phyloP scores from a whole-genome alignment of 164 flowering plant genomes.

The Sedum album region DNA sequence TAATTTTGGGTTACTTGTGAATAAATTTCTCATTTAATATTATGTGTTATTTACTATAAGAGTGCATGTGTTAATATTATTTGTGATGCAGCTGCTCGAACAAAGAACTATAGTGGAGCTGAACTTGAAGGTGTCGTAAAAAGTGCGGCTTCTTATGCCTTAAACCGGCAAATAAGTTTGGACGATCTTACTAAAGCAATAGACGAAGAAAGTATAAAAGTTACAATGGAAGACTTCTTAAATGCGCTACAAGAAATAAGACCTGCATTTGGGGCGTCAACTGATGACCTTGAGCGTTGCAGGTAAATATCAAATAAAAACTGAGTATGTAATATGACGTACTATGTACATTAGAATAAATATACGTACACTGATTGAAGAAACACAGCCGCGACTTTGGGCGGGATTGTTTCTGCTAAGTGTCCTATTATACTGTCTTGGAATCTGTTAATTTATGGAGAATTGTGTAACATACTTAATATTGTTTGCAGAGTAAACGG shows the following conservation, averaged over 20 bases:
- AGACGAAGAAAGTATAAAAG: slow-evolving; percentile 90
- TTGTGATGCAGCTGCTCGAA: slow-evolving; percentile 73
- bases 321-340: not conserved
- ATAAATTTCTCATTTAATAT: not conserved
- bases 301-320: slow-evolving; percentile 40
- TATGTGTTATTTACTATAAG: not conserved
- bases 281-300: slow-evolving; percentile 86
- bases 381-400: not conserved
- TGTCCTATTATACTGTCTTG: not conserved
- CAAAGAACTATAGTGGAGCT: slow-evolving; percentile 97
- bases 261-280: slow-evolving; percentile 99
- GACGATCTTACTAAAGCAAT: slow-evolving; percentile 92
- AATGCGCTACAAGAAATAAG: slow-evolving; percentile 69
- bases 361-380: not conserved
- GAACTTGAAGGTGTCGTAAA: slow-evolving; percentile 99
- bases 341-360: not conserved
- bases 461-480: too few relatives aligned
- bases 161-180: slow-evolving; percentile 76
- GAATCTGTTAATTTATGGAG: not conserved
- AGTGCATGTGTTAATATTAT: not conserved
- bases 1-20: not conserved
- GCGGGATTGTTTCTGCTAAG: not conserved
- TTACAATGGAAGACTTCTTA: slow-evolving; percentile 88
- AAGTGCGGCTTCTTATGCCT: slow-evolving; percentile 96
- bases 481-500: slow-evolving; percentile 63